Conservation (phyloP, 2,329 filamentous ascomycete species). For the Diaporthe helianthi region DNA sequence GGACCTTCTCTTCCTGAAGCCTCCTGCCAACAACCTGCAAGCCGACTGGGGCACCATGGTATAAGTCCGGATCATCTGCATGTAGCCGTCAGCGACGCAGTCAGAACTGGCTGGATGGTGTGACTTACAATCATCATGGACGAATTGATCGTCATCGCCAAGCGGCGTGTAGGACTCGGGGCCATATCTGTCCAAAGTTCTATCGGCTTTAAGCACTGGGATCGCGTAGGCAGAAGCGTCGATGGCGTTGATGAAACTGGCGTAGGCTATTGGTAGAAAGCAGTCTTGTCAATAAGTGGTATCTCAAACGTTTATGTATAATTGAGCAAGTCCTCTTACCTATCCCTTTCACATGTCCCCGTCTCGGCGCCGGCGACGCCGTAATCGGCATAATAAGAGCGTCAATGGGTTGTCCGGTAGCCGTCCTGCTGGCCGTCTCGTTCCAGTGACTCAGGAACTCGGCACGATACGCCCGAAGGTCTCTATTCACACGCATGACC, state of each 20-base stretch:
- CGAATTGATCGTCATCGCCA: not conserved
- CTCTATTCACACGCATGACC: not conserved
- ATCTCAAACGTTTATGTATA: not conserved
- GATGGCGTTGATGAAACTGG: not conserved
- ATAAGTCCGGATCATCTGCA: not conserved
- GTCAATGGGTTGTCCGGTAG: not conserved
- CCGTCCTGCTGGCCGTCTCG: not conserved
- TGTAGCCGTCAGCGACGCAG: not conserved
- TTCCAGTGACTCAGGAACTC: not conserved
- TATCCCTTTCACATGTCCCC: not conserved
- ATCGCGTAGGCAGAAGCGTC: not conserved
- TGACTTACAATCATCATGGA: not conserved
- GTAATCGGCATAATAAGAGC: not conserved
- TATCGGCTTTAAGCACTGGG: not conserved
- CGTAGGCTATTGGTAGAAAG: not conserved
- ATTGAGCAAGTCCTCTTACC: not conserved
- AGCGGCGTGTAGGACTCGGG: not conserved
- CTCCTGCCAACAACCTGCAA: not conserved
- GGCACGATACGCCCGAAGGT: not conserved
- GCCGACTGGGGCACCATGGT: not conserved
- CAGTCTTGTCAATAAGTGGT: not conserved
- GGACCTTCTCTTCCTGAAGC: not conserved
- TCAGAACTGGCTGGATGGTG: not conserved
- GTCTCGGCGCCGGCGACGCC: not conserved
- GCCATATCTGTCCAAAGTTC: not conserved